Conservation (phyloP, 1,139 yeast genomes). For the Geotrichum reessii region DNA sequence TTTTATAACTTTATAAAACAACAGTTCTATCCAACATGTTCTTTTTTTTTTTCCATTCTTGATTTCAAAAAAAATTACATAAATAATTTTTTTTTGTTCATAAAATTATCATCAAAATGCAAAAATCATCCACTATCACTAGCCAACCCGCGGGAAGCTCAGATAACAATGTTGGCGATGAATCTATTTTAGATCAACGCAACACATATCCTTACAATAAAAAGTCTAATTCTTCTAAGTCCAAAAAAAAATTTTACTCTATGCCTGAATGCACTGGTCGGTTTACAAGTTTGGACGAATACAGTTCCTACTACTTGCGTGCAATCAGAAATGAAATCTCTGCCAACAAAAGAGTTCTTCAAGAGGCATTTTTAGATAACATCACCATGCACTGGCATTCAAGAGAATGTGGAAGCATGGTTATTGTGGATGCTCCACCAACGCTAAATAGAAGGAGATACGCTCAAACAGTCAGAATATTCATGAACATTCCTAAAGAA, state of each 20-base stretch:
- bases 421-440: neutral
- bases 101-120: too few relatives aligned
- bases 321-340: neutral
- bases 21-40: too few relatives aligned
- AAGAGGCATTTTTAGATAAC: neutral
- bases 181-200: too few relatives aligned
- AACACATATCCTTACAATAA: too few relatives aligned
- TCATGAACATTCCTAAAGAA: neutral
- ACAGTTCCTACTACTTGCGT: neutral
- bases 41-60: too few relatives aligned
- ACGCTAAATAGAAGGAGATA: neutral
- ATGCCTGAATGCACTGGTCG: neutral
- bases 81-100: too few relatives aligned
- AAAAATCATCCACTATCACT: too few relatives aligned
- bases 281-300: neutral
- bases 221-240: too few relatives aligned
- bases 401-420: neutral
- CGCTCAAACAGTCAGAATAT: neutral
- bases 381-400: neutral
- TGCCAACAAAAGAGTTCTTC: neutral
- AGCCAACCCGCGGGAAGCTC: too few relatives aligned
- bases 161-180: too few relatives aligned
- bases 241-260: neutral
- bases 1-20: too few relatives aligned
- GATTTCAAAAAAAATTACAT: too few relatives aligned